A percentile compares a stretch with the other conserved stretches of the same genome.
Evolutionary conservation across 345 rosid species (phyloP).

Genomic region (Zanthoxylum bungeanum): DNA sequence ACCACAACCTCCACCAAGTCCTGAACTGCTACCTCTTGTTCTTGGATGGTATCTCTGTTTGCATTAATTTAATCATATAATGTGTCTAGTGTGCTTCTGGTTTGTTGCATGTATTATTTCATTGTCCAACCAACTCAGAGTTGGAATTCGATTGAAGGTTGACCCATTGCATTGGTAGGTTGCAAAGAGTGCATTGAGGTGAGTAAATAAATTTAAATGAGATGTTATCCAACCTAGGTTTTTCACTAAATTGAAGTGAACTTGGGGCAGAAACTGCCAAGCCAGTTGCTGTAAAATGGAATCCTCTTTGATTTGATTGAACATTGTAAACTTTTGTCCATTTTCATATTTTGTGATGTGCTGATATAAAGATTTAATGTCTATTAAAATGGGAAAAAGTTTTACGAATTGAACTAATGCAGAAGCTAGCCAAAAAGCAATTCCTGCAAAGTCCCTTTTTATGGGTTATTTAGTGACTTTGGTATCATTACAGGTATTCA

Average conservation of each 20-base stretch:
- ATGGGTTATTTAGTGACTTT: neutral
- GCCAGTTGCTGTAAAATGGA: neutral
- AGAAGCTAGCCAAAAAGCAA: neutral
- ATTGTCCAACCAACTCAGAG: neutral
- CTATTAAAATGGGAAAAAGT: neutral
- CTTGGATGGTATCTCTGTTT: neutral
- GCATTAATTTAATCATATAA: neutral
- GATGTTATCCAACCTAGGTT: neutral
- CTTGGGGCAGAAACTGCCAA: neutral
- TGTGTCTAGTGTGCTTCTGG: neutral
- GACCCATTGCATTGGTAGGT: neutral
- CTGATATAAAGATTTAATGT: neutral
- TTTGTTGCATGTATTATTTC: neutral
- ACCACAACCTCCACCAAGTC: neutral
- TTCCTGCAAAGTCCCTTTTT: neutral
- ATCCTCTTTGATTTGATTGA: neutral
- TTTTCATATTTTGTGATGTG: neutral
- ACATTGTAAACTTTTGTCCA: neutral
- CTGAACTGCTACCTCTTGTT: neutral
- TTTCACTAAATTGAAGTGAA: neutral
- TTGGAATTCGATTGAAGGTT: neutral
- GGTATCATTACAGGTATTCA: slow-evolving; percentile 31
- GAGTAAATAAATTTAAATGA: neutral
- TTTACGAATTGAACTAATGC: neutral
- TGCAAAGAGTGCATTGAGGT: neutral